Percentiles rank a stretch among this genome's conserved stretches.
Evolutionary conservation across 2,329 filamentous ascomycete genomes (phyloP).

Genomic region (Cercospora sojina): DNA sequence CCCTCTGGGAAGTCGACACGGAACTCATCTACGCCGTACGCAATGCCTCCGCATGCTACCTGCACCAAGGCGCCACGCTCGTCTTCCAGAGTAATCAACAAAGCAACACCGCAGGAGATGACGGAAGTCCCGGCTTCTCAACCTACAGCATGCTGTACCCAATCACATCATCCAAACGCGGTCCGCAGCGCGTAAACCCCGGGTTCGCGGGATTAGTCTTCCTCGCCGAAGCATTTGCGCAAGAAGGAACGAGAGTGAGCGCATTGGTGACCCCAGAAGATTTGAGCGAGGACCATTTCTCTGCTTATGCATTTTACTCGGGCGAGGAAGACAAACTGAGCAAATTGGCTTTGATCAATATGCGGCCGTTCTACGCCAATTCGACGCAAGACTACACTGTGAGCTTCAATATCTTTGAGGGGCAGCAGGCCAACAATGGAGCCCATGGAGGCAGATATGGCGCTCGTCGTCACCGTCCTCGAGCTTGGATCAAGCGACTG

Average conservation of each 20-base stretch:
- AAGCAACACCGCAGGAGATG: constrained; percentile 31
- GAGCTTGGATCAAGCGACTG: constrained; percentile 31
- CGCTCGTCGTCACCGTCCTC: not conserved
- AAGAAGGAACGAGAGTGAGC: constrained; percentile 26
- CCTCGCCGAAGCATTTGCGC: constrained; percentile 34
- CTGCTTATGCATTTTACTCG: constrained; percentile 32
- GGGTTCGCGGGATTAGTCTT: constrained; percentile 33
- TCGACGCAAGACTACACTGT: constrained; percentile 31
- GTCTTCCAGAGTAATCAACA: constrained; percentile 35
- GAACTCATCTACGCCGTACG: constrained; percentile 42
- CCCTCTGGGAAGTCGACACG: constrained; percentile 43
- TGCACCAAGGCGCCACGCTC: constrained; percentile 38
- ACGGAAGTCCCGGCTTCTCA: constrained; percentile 33
- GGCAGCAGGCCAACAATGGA: not conserved
- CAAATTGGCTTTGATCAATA: constrained; percentile 34
- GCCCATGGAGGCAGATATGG: not conserved
- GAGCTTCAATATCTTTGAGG: constrained; percentile 21
- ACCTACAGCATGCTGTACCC: constrained; percentile 36
- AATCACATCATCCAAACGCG: constrained; percentile 26
- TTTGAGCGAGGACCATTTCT: constrained; percentile 30
- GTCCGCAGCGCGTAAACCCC: constrained; percentile 31
- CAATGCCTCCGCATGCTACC: constrained; percentile 41
- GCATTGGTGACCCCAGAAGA: constrained; percentile 26
- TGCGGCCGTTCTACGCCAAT: constrained; percentile 33
- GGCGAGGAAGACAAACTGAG: constrained; percentile 21